Conservation (phyloP, 2,329 filamentous ascomycete species). For the Exophiala mesophila region DNA sequence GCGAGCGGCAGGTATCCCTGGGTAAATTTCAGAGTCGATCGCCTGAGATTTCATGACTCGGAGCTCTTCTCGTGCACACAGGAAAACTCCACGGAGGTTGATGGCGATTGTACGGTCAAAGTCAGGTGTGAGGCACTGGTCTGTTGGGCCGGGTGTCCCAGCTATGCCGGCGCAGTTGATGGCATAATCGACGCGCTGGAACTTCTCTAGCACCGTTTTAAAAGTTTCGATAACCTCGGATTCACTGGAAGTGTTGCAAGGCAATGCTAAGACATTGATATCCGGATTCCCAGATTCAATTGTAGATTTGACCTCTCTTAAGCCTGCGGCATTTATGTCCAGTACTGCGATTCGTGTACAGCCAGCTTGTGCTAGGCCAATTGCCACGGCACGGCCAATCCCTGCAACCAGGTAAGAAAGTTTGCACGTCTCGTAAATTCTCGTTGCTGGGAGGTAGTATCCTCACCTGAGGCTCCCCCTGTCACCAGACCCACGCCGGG, state of each 20-base stretch:
- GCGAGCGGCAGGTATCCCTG: constrained; percentile 23
- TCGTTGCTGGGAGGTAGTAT: neutral
- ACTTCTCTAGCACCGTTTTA: constrained; percentile 31
- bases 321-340: constrained; percentile 43
- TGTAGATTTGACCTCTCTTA: constrained; percentile 31
- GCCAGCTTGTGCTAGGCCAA: constrained; percentile 47
- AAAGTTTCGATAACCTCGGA: constrained; percentile 39
- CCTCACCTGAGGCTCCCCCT: neutral
- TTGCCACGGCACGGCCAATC: constrained; percentile 52
- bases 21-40: constrained; percentile 40
- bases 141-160: constrained; percentile 39
- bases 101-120: constrained; percentile 52
- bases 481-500: neutral
- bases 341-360: constrained; percentile 51
- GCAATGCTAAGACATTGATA: neutral
- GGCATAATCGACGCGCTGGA: constrained; percentile 51
- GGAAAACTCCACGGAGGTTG: constrained; percentile 51
- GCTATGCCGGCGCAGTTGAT: constrained; percentile 53
- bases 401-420: constrained; percentile 37
- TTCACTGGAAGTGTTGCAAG: constrained; percentile 46
- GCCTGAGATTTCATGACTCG: constrained; percentile 35
- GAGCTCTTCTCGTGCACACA: constrained; percentile 42
- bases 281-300: neutral
- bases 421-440: neutral
- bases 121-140: constrained; percentile 43